These are phyloP conservation scores for Canavalia gladiata DNA, from an alignment of 306 rosid genomes.

Conservation along the genomic window DNA sequence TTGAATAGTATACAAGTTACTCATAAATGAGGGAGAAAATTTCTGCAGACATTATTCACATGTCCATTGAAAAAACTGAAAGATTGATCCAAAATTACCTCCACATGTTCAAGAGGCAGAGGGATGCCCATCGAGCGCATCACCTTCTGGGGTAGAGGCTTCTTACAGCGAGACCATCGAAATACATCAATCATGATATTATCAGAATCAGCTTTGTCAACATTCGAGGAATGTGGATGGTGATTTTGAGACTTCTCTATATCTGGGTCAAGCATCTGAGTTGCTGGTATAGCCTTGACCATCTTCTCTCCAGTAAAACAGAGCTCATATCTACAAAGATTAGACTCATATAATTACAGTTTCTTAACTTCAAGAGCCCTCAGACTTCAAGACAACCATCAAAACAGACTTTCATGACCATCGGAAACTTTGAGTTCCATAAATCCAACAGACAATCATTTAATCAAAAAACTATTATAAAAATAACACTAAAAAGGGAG, in stretches of 20 bases:
- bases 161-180: constrained; percentile 95
- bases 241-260: constrained; percentile 78
- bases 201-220: constrained; percentile 72
- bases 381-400: constrained; percentile 25
- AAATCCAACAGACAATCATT: not conserved
- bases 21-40: not conserved
- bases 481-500: not conserved
- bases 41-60: not conserved
- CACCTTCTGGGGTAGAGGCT: constrained; percentile 86
- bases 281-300: constrained; percentile 62
- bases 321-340: constrained; percentile 81
- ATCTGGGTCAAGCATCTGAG: constrained; percentile 67
- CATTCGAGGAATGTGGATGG: constrained; percentile 64
- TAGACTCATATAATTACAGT: constrained; percentile 20
- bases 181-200: constrained; percentile 68
- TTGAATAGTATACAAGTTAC: not conserved
- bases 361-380: constrained; percentile 39
- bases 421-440: constrained; percentile 12
- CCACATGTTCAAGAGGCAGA: constrained; percentile 82
- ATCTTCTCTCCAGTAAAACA: constrained; percentile 86
- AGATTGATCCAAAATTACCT: constrained; percentile 60
- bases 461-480: not conserved
- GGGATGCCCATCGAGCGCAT: constrained; percentile 88
- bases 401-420: constrained; percentile 28
- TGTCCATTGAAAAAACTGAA: constrained; percentile 16